Evolutionary conservation across 495 filamentous ascomycete species (phyloP), one percentile per base, ranked within the genome.

Genomic region (Annulohypoxylon moriforme): DNA sequence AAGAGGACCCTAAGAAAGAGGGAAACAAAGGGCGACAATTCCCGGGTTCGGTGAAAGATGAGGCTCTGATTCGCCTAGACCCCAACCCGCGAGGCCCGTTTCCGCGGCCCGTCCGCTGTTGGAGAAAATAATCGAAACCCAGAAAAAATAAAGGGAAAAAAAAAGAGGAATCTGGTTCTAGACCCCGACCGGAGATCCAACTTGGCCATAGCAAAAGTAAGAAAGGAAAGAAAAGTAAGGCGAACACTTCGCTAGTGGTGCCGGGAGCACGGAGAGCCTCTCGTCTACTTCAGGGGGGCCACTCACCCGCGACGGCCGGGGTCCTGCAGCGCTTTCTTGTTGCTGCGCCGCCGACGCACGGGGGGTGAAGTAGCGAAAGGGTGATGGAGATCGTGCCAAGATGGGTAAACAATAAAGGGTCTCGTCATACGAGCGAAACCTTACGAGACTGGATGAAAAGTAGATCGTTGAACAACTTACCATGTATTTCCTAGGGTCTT

Each of bases 401-500:
- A 64, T 22, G 63, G 29, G 49, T 25, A 49, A 31, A 9, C 60
- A 60, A 56, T 29, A 33, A 64, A 36, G 36, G 53, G 31, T 22
- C 52, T n/a, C 60, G 38, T 73, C 71, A 44, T 73, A 73, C 70
- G 70, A 73, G 60, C 24, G 33, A 29, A 29, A 60, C 55, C 65
- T 69, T 69, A 69, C 66, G 61, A 66, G 49, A 73, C 16, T 31
- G 65, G 27, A 40, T 38, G 27, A 40, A 52, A 38, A 68, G 62
- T 50, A 66, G 47, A 59, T 60, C 36, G 44, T 60, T 56, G 40
- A 44, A 44, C 38, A 42, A 86, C 93, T 83, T 90, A 98, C 96
- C 96, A 99, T 57, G 93, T 93, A 82, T 98, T 99, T 33, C 96
- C 96, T 64, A 98, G 83, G 46, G 89, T 93, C 83, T 97, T 97